Base-by-base conservation (phyloP, 1,284 basidiomycete genomes). In the Neonothopanus nambi region DNA sequence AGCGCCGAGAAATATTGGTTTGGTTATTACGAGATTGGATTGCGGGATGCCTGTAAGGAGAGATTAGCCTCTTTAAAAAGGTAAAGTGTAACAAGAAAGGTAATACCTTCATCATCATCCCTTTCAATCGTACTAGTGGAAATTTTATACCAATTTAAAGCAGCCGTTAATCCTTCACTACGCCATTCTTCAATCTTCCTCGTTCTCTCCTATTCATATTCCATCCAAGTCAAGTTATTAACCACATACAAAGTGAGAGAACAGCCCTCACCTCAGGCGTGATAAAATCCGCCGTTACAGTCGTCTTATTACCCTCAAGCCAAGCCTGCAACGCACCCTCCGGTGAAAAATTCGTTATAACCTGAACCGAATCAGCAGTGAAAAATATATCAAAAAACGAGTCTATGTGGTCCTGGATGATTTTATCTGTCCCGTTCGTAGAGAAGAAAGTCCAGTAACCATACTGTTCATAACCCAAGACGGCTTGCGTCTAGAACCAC, bases 391-490 rank as follows among this genome's bases (percentile, higher is more conserved):
- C 26, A 28, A 52, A 51, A 11, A 57, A 53, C 28, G 54, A 61
- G 46, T 57, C 38, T 37, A 70, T 65, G 48, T 76, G 61, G 20
- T 69, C 56, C 45, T 67, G 62, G 36, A 70, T 61, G 4, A 72
- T 33, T 28, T 62, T 52, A 21, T 62, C 63, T 0, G 69, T 64
- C 12, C 65, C 69, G 2, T 67, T 61, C 17, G 61, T 48, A 12
- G 64, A 52, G 51, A 74, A 68, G 61, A 73, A 76, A 11, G 57
- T 55, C 73, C 70, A 70, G 54, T 76, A 73, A 12, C 69, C 71
- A 37, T 61, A 67, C 6, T 62, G 23, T 8, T 69, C 65, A 41
- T 63, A 65, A 0, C 74, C 30, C 75, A 18, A 3, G 8, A 33
- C 30, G 13, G n/a, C n/a, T n/a, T n/a, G n/a, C n/a, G 30, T 33